phyloP scores from a whole-genome alignment of 2,329 filamentous ascomycete genomes.

The Fonsecaea multimorphosa region DNA sequence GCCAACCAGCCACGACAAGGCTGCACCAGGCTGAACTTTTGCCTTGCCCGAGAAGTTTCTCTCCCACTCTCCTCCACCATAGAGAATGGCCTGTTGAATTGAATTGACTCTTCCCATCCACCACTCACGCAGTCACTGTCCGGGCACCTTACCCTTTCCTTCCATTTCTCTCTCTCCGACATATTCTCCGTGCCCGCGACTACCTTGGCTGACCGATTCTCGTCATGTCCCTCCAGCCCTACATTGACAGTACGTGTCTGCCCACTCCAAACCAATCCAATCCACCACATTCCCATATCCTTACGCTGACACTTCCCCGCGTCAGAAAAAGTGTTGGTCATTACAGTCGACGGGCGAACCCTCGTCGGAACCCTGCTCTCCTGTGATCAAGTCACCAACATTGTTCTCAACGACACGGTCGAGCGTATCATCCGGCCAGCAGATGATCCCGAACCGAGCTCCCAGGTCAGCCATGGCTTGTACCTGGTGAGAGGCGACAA shows the following conservation, averaged over 20 bases:
- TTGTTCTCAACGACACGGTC: constrained; percentile 81
- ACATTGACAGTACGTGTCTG: constrained; percentile 51
- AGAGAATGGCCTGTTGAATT: not conserved
- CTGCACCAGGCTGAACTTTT: constrained; percentile 13
- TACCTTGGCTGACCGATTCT: not conserved
- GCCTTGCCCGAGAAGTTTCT: not conserved
- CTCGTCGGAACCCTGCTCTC: constrained; percentile 81
- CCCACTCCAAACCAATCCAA: too few species aligned
- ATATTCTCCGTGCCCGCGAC: constrained; percentile 1
- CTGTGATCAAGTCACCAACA: constrained; percentile 89
- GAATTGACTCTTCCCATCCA: not conserved
- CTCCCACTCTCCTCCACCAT: not conserved
- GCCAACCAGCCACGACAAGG: constrained; percentile 7
- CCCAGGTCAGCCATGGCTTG: constrained; percentile 80
- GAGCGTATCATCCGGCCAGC: constrained; percentile 88
- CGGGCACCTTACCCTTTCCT: not conserved
- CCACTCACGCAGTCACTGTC: not conserved
- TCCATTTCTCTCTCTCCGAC: not conserved
- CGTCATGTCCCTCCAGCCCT: constrained; percentile 60
- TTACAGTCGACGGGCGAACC: constrained; percentile 91
- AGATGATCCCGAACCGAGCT: constrained; percentile 81
- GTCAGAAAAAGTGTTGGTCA: constrained; percentile 85
- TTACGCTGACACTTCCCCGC: constrained; percentile 42
- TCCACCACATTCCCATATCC: not conserved
- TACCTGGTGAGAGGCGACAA: constrained; percentile 95